Evolutionary conservation across 2,329 filamentous ascomycete species (phyloP), one percentile per base, ranked within the genome.

Genomic region (Xylaria sp.): DNA sequence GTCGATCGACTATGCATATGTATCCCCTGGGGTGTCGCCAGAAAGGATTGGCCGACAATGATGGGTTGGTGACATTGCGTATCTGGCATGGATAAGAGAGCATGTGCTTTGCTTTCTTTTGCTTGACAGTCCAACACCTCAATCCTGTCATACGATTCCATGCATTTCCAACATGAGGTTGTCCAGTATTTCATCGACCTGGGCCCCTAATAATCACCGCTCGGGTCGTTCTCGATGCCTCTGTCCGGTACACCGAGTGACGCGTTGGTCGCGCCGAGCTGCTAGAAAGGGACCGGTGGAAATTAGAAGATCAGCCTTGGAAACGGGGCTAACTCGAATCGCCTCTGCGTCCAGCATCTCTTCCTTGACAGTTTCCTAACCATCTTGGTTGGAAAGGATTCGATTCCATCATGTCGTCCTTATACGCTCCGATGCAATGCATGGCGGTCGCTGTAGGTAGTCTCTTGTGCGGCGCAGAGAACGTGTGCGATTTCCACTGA

Each of bases 1-100:
- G 52, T 54, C 44, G 61, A 67, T 37, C 34, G 46, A 41, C 61
- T 60, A 44, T 60, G 39, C 41, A 64, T 52, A 59, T 54, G n/a
- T 64, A 55, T 50, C 50, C 4, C 15, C 25, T 2, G n/a, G 12
- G 59, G 10, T 31, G n/a, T 56, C n/a, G 15, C 37, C 39, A 37
- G n/a, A 23, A 25, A 9, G 23, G 15, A 56, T 63, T 63, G 48
- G 52, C 23, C 46, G 48, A 46, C 50, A 39, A 39, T 31, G 37
- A 58, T 31, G 44, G 28, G 39, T 25, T 23, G 28, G 25, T 56
- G 39, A 28, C 54, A 59, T 46, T 9, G 60, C 46, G 54, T 31
- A 20, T 58, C 28, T 46, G 46, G n/a, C 23, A 41, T 34, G 54
- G 34, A 25, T 13, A 48, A 23, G 28, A 23, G 41, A 50, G 44